A percentile compares a stretch with the other conserved stretches of the same genome.
Evolutionary conservation across 2,329 filamentous ascomycete genomes (phyloP).

Genomic region (Sclerotinia glacialis): DNA sequence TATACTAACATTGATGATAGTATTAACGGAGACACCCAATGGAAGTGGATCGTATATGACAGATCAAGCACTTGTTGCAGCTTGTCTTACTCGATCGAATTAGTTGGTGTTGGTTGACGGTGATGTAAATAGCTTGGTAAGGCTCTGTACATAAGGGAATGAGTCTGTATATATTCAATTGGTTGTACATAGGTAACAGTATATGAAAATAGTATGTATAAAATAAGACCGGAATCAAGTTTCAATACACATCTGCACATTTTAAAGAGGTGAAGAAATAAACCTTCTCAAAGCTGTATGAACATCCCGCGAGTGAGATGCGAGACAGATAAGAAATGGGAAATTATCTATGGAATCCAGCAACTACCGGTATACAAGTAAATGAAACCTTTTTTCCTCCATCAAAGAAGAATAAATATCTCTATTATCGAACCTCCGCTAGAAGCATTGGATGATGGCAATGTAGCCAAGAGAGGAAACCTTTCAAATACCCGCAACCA

Average conservation of each 20-base stretch:
- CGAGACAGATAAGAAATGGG: neutral
- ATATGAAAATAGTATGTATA: neutral
- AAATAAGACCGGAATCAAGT: neutral
- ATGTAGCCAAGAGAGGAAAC: neutral
- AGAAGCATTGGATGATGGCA: neutral
- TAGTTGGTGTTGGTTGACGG: neutral
- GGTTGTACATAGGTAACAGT: neutral
- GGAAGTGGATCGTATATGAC: constrained; percentile 25
- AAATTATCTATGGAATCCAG: neutral
- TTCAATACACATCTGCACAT: neutral
- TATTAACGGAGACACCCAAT: constrained; percentile 32
- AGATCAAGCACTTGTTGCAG: constrained; percentile 32
- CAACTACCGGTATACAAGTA: neutral
- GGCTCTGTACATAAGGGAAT: neutral
- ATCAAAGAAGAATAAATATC: neutral
- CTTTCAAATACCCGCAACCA: neutral
- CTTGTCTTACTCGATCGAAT: constrained; percentile 28
- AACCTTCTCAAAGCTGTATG: neutral
- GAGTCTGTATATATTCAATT: constrained; percentile 1
- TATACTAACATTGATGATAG: constrained; percentile 22
- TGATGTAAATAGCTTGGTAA: neutral
- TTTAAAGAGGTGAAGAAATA: neutral
- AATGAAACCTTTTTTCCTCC: neutral
- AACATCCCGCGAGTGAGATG: too few species aligned
- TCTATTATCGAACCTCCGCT: neutral